Base-by-base conservation (phyloP, 2,329 filamentous ascomycete species). In the Bipolaris oryzae region DNA sequence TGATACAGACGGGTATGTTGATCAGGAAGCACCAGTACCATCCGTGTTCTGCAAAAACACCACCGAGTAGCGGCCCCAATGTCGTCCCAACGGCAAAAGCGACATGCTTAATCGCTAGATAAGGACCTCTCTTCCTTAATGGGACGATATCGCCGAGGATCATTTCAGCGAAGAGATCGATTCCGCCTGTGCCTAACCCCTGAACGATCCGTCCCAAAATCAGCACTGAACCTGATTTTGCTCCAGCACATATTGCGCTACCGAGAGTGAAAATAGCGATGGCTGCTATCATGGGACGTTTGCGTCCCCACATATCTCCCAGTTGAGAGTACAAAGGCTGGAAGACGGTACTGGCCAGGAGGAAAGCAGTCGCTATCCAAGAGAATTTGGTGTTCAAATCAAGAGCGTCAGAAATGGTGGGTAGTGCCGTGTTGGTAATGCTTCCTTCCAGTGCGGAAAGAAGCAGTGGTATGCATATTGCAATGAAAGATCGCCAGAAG, bases 121-220 rank as follows among this genome's bases (percentile, higher is more conserved):
- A 83, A 10, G 77, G 72, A 9, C 78, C 78, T 48, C 83, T 70
- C 56, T 83, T 64, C 3, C 67, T 57, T 23, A 85, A 69, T 0
- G 82, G 79, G 0, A 84, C 77, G 3, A 85, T 66, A 53, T 85
- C 83, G 21, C 76, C 80, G 7, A 84, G 73, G 16, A 85, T 77
- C 49, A 84, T 76, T 21, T 81, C 78, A 4, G 78, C 73, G 2
- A 84, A 70, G 38, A 80, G 66, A 47, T 76, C 76, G 60, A 81
- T 76, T 0, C 81, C 82, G 1, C 79, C 81, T 1, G 72, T 77
- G 0, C 81, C 82, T 1, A 82, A 64, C 0, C 86, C 85, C 53
- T 87, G 84, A 1, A 88, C 69, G 0, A 78, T 78, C 0, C 85
- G 78, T n/a, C 83, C 84, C 58, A 76, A 78, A 13, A 89, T 84